A percentile compares a stretch with the other conserved stretches of the same genome.
Evolutionary conservation across 208 protist species (phyloP).

Genomic region (Crithidia fasciculata): DNA sequence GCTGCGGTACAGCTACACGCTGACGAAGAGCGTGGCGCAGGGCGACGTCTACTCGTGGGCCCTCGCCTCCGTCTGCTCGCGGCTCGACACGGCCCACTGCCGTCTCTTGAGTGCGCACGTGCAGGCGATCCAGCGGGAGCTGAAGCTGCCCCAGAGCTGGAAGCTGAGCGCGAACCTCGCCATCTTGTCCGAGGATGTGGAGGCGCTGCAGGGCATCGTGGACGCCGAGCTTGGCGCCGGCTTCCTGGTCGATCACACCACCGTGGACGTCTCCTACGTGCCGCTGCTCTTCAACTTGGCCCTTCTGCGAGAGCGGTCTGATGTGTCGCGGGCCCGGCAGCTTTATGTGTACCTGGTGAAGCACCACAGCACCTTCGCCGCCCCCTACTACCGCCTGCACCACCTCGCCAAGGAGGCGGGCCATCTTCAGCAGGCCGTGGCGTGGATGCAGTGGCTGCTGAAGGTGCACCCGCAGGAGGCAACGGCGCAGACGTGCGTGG

Average conservation of each 20-base stretch:
- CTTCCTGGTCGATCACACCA: conserved; percentile 38
- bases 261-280: conserved; percentile 53
- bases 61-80: conserved; percentile 69
- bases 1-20: conserved; percentile 59
- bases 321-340: conserved; percentile 49
- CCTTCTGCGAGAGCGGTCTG: conserved; percentile 60
- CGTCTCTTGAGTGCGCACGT: conserved; percentile 44
- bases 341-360: conserved; percentile 88
- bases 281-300: conserved; percentile 87
- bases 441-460: conserved; percentile 80
- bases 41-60: conserved; percentile 73
- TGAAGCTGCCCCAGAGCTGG: conserved; percentile 45
- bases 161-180: conserved; percentile 77
- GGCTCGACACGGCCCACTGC: conserved; percentile 64
- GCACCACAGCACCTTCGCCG: conserved; percentile 63
- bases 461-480: conserved; percentile 68
- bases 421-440: conserved; percentile 64
- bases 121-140: conserved; percentile 49
- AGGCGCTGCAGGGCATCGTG: conserved; percentile 71
- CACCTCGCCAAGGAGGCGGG: conserved; percentile 61
- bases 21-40: conserved; percentile 68
- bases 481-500: conserved; percentile 56
- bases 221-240: conserved; percentile 75
- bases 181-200: conserved; percentile 51
- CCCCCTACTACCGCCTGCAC: conserved; percentile 81